Evolutionary conservation across 139 green algal species (phyloP).

Genomic region (Haematococcus sp.): DNA sequence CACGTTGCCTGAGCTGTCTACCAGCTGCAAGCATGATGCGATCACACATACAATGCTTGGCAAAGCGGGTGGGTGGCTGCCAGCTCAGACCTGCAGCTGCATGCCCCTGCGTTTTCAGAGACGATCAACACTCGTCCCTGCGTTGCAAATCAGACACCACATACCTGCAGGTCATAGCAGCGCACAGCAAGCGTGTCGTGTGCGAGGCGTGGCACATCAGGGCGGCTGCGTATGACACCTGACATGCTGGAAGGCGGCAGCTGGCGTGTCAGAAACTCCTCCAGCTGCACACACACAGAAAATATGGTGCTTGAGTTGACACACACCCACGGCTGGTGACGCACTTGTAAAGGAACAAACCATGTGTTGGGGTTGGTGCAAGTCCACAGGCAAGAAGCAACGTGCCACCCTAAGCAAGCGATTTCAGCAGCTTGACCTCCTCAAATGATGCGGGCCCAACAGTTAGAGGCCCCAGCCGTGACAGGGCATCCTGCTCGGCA

Average conservation of each 20-base stretch:
- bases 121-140: not conserved
- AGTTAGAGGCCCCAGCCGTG: slow-evolving; percentile 18
- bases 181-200: slow-evolving; percentile 21
- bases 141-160: too few relatives aligned
- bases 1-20: not conserved
- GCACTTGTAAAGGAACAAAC: too few relatives aligned
- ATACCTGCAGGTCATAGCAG: slow-evolving; percentile 21
- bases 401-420: too few relatives aligned
- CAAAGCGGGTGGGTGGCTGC: too few relatives aligned
- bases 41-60: too few relatives aligned
- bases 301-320: too few relatives aligned
- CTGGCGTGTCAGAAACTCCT: slow-evolving; percentile 27
- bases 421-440: slow-evolving; percentile 11
- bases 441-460: slow-evolving; percentile 21
- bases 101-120: not conserved
- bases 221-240: slow-evolving; percentile 8
- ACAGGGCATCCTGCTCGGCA: not conserved
- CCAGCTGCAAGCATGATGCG: not conserved
- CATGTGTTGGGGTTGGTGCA: too few relatives aligned
- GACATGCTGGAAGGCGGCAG: slow-evolving; percentile 1
- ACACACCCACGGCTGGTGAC: too few relatives aligned
- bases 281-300: slow-evolving; percentile 6
- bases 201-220: slow-evolving; percentile 28
- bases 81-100: too few relatives aligned
- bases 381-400: too few relatives aligned